Evolutionary conservation across 1,284 basidiomycete species (phyloP), one percentile per base, ranked within the genome.

Genomic region (Ceraceosorus bombacis): DNA sequence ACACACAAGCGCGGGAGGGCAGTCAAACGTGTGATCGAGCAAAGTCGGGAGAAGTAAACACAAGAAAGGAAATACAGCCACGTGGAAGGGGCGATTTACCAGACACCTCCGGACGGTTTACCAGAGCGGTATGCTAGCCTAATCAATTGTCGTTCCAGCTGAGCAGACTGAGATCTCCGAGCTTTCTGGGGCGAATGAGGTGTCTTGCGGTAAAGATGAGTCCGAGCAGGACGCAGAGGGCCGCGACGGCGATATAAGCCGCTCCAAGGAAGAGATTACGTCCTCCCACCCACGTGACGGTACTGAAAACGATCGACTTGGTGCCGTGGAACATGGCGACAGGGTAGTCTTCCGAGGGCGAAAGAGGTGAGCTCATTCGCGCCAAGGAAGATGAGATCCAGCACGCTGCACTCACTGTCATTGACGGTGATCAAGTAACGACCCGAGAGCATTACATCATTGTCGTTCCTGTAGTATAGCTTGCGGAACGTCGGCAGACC

Each of bases 261-360:
- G 92, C 92, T 6, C 95, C 95, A 36, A 99, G 82, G 85, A 98
- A 97, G 0, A 91, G 86, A 73, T 94, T 94, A 80, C 94, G 92
- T 38, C 95, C 95, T 17, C 95, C 95, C 72, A 96, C 90, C 91
- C 94, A 98, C 0, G 92, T 90, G 4, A 94, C 90, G 0, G 94
- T 98, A 53, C 90, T 92, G 68, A 99, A 89, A 39, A 98, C 91
- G 60, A 99, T 84, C 0, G 90, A 91, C 80, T 99, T 99, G 9
- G 93, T 97, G 50, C 95, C 95, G 60, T 86, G 85, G 80, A 90
- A 99, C 54, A 87, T 84, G 62, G 84, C 82, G 51, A 98, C 94
- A 5, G 95, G 95, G 80, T 88, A 99, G 80, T 97, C 92, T 95
- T 72, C 9, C 53, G 13, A 38, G 38, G 58, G 40, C 52, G 40